Evolutionary conservation across 257 asterid species (phyloP).

Genomic region (Capsicum chinense): DNA sequence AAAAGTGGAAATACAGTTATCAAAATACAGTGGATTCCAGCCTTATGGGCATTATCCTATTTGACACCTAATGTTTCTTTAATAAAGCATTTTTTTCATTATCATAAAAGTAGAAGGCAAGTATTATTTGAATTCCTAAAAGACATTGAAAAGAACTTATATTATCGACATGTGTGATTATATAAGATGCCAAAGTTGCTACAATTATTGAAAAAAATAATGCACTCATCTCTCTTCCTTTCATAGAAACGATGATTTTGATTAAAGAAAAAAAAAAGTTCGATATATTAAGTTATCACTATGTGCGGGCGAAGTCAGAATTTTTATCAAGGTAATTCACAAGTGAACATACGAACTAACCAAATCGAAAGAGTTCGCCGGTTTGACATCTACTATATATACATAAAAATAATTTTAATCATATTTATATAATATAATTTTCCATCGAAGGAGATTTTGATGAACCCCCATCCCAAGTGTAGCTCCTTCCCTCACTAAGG

Average conservation of each 20-base stretch:
- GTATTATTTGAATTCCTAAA: neutral
- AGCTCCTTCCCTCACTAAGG: no score
- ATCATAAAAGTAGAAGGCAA: neutral
- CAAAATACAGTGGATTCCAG: neutral
- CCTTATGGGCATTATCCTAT: neutral
- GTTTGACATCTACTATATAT: no score
- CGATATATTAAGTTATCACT: no score
- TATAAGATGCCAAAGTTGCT: neutral
- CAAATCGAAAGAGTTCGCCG: no score
- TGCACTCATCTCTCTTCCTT: neutral
- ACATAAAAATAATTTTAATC: no score
- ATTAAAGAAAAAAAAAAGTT: neutral
- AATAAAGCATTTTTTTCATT: neutral
- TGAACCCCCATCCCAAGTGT: no score
- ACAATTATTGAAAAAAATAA: neutral
- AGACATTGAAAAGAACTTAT: neutral
- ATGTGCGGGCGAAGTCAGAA: no score
- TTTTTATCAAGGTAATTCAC: no score
- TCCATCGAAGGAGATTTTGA: no score
- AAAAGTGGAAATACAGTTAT: neutral
- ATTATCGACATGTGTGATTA: no score
- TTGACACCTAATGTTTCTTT: neutral
- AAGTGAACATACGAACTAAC: no score
- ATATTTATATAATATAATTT: no score
- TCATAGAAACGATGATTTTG: neutral